A percentile compares a stretch with the other conserved stretches of the same genome.
Evolutionary conservation across 257 asterid species (phyloP).

Genomic region (Solanum rostratum): DNA sequence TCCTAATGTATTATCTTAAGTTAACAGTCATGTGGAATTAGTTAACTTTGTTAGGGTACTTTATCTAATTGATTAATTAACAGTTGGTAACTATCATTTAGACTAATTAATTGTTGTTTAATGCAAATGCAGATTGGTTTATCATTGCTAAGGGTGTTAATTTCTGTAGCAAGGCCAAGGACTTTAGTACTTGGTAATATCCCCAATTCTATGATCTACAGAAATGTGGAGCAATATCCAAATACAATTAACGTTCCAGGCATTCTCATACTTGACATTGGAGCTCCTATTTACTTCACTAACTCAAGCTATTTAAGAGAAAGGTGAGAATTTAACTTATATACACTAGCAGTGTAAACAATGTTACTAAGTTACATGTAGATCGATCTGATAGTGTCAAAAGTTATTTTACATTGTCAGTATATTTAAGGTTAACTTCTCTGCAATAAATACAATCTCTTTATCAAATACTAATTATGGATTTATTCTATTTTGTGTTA

Average conservation of each 20-base stretch:
- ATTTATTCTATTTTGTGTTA: not conserved
- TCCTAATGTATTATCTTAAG: not conserved
- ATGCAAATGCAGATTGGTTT: conserved; percentile 41
- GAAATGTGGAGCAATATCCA: conserved; percentile 75
- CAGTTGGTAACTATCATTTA: no score
- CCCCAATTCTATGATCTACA: conserved; percentile 60
- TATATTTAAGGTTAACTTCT: not conserved
- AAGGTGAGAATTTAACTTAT: conserved; percentile 30
- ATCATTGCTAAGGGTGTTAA: conserved; percentile 57
- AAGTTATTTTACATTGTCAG: not conserved
- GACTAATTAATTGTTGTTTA: not conserved
- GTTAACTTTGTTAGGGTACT: not conserved
- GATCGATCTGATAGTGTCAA: not conserved
- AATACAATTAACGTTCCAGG: conserved; percentile 63
- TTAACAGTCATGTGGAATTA: not conserved
- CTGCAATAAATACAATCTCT: not conserved
- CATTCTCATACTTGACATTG: conserved; percentile 67
- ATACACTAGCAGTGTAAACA: not conserved
- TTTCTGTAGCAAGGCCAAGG: conserved; percentile 83
- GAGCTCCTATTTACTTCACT: conserved; percentile 86
- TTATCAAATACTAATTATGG: not conserved
- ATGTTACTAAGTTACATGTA: not conserved
- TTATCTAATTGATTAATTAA: no score
- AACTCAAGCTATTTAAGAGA: conserved; percentile 85
- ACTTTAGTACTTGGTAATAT: conserved; percentile 74